Percentiles rank a stretch among this genome's conserved stretches.
These are phyloP conservation scores for Fusarium drepaniforme DNA, from an alignment of 2,329 filamentous ascomycete species.

Conservation along the genomic window DNA sequence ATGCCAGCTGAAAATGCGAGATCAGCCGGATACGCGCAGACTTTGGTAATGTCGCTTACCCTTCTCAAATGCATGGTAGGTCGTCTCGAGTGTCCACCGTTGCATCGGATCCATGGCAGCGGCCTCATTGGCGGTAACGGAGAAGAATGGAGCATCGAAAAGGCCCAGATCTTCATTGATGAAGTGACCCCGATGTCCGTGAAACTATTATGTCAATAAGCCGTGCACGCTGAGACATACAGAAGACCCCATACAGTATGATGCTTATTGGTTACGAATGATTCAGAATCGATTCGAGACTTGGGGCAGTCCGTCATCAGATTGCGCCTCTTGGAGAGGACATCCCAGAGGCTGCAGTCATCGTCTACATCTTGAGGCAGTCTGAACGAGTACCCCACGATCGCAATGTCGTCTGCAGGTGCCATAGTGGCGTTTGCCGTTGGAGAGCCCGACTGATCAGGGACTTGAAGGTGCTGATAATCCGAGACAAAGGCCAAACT, in stretches of 20 bases:
- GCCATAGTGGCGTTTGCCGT: neutral
- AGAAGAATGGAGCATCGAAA: conserved; percentile 57
- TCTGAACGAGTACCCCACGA: neutral
- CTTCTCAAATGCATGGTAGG: conserved; percentile 52
- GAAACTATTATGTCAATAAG: neutral
- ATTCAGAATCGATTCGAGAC: neutral
- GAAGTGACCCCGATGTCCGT: conserved; percentile 8
- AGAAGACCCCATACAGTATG: neutral
- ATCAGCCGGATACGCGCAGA: neutral
- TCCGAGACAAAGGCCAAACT: neutral
- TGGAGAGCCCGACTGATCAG: neutral
- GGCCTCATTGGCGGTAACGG: conserved; percentile 18
- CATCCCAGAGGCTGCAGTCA: neutral
- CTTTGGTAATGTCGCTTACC: conserved; percentile 17
- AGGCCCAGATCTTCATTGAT: conserved; percentile 45
- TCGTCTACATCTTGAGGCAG: neutral
- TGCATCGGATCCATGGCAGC: conserved; percentile 53
- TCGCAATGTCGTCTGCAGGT: neutral
- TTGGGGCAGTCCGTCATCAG: neutral
- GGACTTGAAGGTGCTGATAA: neutral
- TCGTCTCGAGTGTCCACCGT: conserved; percentile 48
- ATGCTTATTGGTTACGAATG: neutral
- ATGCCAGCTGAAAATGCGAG: conserved; percentile 45
- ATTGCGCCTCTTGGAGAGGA: neutral
- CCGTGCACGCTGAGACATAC: neutral